These are phyloP conservation scores for Fraxinus platypoda DNA, from an alignment of 305 asterid genomes.

Conservation along the genomic window DNA sequence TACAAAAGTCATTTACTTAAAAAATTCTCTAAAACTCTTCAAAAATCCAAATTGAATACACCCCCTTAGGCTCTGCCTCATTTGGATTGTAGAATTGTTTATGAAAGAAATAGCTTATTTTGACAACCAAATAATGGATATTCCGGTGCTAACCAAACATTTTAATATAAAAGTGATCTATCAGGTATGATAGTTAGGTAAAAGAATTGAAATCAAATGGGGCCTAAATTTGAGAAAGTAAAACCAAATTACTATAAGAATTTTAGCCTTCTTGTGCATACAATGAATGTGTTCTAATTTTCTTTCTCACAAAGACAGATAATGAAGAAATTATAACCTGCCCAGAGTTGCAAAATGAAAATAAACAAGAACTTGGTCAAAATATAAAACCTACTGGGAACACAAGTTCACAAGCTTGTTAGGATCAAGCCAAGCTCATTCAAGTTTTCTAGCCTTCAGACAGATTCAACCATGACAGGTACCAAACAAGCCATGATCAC, in stretches of 20 bases:
- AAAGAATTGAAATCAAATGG: neutral
- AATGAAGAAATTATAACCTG: neutral
- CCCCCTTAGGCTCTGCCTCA: neutral
- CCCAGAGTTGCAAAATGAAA: neutral
- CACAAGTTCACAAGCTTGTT: neutral
- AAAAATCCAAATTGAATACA: neutral
- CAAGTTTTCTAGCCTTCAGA: neutral
- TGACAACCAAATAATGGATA: neutral
- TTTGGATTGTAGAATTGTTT: neutral
- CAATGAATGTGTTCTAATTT: neutral
- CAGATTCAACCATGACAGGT: neutral
- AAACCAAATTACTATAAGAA: neutral
- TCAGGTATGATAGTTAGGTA: neutral
- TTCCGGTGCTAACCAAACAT: neutral
- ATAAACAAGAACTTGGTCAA: neutral
- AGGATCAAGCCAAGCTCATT: neutral
- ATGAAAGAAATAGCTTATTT: neutral
- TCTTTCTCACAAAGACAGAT: neutral
- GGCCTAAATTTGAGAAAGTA: neutral
- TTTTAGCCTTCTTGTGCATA: neutral
- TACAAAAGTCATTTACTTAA: neutral
- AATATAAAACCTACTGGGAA: neutral
- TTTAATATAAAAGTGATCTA: neutral
- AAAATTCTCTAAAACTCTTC: neutral
- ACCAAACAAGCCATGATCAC: neutral